Percentiles rank a stretch among this genome's conserved stretches.
Evolutionary conservation across 2,329 filamentous ascomycete genomes (phyloP).

Genomic region (Simplicillium aogashimaense): DNA sequence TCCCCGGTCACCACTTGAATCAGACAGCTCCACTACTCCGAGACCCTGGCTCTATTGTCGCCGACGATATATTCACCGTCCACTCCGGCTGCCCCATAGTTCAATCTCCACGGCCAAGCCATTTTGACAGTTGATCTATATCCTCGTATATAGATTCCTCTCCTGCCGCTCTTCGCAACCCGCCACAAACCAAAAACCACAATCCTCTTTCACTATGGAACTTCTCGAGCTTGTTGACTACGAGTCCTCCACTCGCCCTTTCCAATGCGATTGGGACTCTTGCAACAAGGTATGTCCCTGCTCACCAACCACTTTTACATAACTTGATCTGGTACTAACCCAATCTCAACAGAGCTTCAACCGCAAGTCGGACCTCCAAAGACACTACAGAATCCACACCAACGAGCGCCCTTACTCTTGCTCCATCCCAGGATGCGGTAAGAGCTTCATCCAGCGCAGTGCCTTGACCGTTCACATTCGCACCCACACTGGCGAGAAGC

Average conservation of each 20-base stretch:
- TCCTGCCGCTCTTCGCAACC: background rate
- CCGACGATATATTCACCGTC: too few species aligned
- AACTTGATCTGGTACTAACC: constrained; percentile 6
- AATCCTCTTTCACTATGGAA: constrained; percentile 35
- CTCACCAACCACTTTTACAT: background rate
- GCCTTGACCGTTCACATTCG: constrained; percentile 61
- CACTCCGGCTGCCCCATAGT: too few species aligned
- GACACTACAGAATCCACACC: constrained; percentile 63
- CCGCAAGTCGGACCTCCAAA: constrained; percentile 60
- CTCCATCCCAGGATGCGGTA: constrained; percentile 49
- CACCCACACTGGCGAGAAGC: constrained; percentile 64
- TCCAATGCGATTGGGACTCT: constrained; percentile 52
- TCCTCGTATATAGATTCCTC: background rate
- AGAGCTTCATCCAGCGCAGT: constrained; percentile 63
- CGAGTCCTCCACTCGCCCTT: constrained; percentile 51
- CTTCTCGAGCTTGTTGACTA: constrained; percentile 56
- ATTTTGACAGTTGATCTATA: too few species aligned
- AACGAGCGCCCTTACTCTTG: constrained; percentile 61
- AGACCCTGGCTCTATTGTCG: too few species aligned
- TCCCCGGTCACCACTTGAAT: too few species aligned
- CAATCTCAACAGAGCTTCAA: constrained; percentile 50
- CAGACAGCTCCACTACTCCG: too few species aligned
- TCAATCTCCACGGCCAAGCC: too few species aligned
- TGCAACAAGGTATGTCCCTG: constrained; percentile 48
- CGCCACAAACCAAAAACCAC: background rate